Conservation (phyloP, 2,329 filamentous ascomycete genomes). For the Trichothecium roseum region DNA sequence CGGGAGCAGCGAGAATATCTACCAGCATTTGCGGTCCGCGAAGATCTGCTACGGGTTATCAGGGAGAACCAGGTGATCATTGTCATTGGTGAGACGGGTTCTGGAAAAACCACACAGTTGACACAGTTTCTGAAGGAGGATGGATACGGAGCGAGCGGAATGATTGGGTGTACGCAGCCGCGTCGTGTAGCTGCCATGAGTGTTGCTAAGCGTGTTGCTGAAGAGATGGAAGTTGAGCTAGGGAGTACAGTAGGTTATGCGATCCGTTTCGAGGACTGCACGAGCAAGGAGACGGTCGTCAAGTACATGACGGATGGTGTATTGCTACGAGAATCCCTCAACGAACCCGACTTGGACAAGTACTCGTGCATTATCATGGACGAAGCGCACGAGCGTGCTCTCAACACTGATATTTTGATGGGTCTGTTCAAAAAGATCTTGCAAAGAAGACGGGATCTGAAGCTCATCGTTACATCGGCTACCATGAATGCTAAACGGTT, state of each 20-base stretch:
- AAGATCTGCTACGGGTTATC: constrained; percentile 85
- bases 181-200: constrained; percentile 97
- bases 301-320: constrained; percentile 99
- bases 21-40: constrained; percentile 90
- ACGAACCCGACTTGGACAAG: constrained; percentile 84
- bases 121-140: constrained; percentile 96
- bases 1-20: constrained; percentile 87
- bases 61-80: constrained; percentile 96
- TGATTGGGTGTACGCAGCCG: constrained; percentile 95
- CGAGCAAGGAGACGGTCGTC: constrained; percentile 87
- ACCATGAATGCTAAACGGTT: constrained; percentile 98
- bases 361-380: constrained; percentile 99
- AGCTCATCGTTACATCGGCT: constrained; percentile 93
- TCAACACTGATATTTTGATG: constrained; percentile 97
- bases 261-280: constrained; percentile 97
- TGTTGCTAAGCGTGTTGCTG: constrained; percentile 93
- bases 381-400: constrained; percentile 89
- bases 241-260: constrained; percentile 88
- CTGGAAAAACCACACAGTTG: constrained; percentile 93
- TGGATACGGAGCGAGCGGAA: constrained; percentile 75
- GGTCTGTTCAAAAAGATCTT: constrained; percentile 96
- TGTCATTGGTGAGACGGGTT: constrained; percentile 93
- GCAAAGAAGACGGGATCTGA: constrained; percentile 78
- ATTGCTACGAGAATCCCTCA: constrained; percentile 81
- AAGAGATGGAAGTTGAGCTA: constrained; percentile 93